Base-by-base conservation (phyloP, 352 stramenopile species). In the Pythium sp. region DNA sequence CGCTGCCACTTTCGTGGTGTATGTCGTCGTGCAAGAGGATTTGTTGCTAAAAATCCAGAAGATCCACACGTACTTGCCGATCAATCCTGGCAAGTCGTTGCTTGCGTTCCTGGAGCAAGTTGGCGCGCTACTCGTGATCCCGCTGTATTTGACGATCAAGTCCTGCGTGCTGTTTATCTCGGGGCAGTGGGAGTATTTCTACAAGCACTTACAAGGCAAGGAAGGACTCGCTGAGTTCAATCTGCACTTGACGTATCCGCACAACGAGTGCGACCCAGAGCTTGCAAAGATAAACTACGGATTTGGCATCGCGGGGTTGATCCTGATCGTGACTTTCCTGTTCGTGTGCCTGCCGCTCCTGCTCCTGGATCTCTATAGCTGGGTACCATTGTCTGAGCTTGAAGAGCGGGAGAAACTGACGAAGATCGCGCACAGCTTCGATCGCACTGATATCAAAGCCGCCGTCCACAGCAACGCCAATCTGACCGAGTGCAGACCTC, bases 1-100 rank as follows among this genome's bases (percentile, higher is more conserved):
- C 55, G 20, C 54, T 3, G 74, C 80, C 2, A 77, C 80, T 0
- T 83, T 87, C 15, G 43, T 87, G 15, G 71, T 87, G 32, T 89
- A 86, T 61, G 65, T 89, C 58, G 80, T 89, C 12, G 79, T 89
- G 0, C 80, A 86, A 74, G 80, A 87, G 63, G 80, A 89, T 53
- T 41, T 87, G 7, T 53, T 89, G 7, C 67, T 82, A 3, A 89
- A 89, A 47, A 59, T 89, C 7, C 80, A 89, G 58, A 86, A 87
- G 58, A 54, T 87, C 15, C 68, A 81, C 55, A 80, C 58, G n/a
- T 79, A 78, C 47, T 51, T 87, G 15, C 70, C 71, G 6, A 67
- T 84, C 47, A 77, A 81, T 26, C 68, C 73, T 1, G 77, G 77
- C 0, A 85, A 85, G 54, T 62, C 55, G 1, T 14, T 70, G 11